A percentile compares a stretch with the other conserved stretches of the same genome.
These are phyloP conservation scores for Blastocystis sp. DNA, from an alignment of 352 stramenopile species.

Conservation along the genomic window DNA sequence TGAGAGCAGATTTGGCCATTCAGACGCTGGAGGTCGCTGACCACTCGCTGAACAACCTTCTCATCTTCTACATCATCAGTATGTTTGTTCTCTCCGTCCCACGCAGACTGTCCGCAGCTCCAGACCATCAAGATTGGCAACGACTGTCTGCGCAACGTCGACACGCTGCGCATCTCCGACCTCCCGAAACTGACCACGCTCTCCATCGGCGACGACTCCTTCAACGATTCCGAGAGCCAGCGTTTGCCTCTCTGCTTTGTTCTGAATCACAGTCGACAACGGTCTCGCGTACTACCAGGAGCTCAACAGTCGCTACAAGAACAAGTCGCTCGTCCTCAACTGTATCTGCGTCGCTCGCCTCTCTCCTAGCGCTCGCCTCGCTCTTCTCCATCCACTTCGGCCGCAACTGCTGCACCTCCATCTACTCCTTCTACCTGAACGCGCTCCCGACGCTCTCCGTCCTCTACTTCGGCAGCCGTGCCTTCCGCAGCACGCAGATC, in stretches of 20 bases:
- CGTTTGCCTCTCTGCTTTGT: neutral
- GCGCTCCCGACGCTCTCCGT: neutral
- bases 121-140: constrained; percentile 24
- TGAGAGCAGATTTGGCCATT: constrained; percentile 1
- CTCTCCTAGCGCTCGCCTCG: neutral
- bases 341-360: neutral
- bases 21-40: neutral
- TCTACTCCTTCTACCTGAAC: neutral
- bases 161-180: constrained; percentile 2
- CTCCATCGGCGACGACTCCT: constrained; percentile 3
- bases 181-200: constrained; percentile 8
- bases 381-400: constrained; percentile 39
- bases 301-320: constrained; percentile 27
- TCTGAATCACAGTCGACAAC: neutral
- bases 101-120: constrained; percentile 7
- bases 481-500: neutral
- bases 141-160: neutral
- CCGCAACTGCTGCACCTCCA: neutral
- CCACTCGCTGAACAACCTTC: neutral
- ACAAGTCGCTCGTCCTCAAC: constrained; percentile 27
- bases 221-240: neutral
- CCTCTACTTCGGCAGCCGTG: neutral
- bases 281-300: neutral
- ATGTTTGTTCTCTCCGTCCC: neutral
- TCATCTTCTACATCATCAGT: constrained; percentile 25